Evolutionary conservation across 371 early-diverging fungal genomes (phyloP), one percentile per base, ranked within the genome.

Genomic region (Mucor irregularis): DNA sequence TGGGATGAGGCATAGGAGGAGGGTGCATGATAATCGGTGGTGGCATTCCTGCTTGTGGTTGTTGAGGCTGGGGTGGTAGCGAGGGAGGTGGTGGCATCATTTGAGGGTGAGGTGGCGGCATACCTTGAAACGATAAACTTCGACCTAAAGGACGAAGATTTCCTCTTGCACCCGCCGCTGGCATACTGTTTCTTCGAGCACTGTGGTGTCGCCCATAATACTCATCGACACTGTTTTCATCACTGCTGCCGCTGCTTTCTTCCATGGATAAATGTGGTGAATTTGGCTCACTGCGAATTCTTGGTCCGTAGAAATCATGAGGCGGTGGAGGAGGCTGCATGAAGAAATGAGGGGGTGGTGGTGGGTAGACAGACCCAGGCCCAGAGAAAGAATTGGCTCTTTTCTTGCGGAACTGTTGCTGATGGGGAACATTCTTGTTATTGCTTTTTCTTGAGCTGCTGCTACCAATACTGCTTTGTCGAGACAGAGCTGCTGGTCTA

Each of bases 101-200:
- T 28, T 40, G 43, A 22, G 30, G 57, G 3, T 48, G 49, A 13
- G 56, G 56, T 31, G 42, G 53, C 0, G 39, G 45, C 10, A 37
- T 25, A 31, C 58, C 52, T 25, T 37, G 44, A 45, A 56, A 61
- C 22, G 62, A 51, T 4, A 45, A 17, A 4, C 56, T 50, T 37
- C 51, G 17, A 45, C 38, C 39, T n/a, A 50, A 11, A 10, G 44
- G 21, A 29, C 26, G 45, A 31, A 25, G 50, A 8, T 17, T n/a
- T 34, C n/a, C 35, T 14, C 1, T 34, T 34, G 14, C 4, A 34
- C 35, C 35, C 10, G 10, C 35, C 35, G n/a, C n/a, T 14, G 35
- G 35, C 4, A 35, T 4, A n/a, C 4, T 7, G 35, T 35, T n/a
- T n/a, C n/a, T n/a, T n/a, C n/a, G n/a, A n/a, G n/a, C n/a, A n/a